Conservation (phyloP, 192 early-diverging fungal genomes). For the Dimargaris xerosporica region DNA sequence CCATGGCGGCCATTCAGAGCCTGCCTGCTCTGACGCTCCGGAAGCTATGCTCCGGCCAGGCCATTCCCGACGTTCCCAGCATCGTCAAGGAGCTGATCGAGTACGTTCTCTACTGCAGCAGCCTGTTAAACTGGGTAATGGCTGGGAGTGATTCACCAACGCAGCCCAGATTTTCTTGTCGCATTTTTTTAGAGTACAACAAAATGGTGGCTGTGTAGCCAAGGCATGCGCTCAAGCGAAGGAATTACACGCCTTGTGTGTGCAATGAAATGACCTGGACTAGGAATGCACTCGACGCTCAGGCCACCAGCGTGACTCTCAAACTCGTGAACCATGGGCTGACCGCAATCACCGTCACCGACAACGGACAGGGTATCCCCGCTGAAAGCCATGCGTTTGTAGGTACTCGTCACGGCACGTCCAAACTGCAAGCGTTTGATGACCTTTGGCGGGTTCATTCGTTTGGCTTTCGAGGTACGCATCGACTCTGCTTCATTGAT, state of each 20-base stretch:
- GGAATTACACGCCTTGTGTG: no score
- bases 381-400: constrained; percentile 40
- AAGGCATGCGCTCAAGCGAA: no score
- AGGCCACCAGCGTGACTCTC: constrained; percentile 66
- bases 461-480: constrained; percentile 76
- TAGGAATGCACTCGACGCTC: constrained; percentile 74
- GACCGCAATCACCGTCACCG: constrained; percentile 55
- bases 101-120: not conserved
- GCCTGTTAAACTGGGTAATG: no score
- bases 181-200: no score
- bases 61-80: not conserved
- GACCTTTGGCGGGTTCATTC: constrained; percentile 54
- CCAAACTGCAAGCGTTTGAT: constrained; percentile 61
- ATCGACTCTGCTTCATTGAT: no score
- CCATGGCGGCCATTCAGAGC: no score
- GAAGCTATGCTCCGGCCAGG: not conserved
- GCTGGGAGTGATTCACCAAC: no score
- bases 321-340: constrained; percentile 66
- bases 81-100: constrained; percentile 7
- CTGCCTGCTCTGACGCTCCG: not conserved
- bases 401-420: constrained; percentile 79
- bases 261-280: no score
- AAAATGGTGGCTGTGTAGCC: no score
- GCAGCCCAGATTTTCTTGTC: no score
- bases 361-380: constrained; percentile 78